phyloP scores from a whole-genome alignment of 2,329 filamentous ascomycete genomes.

The Penicillium verrucosum region DNA sequence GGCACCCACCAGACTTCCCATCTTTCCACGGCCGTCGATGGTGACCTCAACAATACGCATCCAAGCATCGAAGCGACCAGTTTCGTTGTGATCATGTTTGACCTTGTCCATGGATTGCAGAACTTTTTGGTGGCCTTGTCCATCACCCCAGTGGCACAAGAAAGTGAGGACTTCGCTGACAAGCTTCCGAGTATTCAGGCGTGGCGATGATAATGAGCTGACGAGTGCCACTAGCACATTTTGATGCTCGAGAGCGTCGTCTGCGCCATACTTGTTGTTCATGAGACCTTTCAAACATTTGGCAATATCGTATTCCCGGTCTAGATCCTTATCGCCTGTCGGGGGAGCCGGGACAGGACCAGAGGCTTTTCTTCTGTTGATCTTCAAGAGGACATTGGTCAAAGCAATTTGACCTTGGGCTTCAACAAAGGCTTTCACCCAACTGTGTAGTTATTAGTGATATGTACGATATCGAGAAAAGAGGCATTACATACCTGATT shows the following conservation, averaged over 20 bases:
- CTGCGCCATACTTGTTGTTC: slow-evolving; percentile 99
- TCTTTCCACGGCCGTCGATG: slow-evolving; percentile 93
- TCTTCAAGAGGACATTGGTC: slow-evolving; percentile 87
- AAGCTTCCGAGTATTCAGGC: slow-evolving; percentile 86
- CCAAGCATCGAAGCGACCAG: slow-evolving; percentile 95
- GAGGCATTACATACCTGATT: slow-evolving; percentile 58
- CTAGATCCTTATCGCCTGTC: slow-evolving; percentile 72
- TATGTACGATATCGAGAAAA: neutral
- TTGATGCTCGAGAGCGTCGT: slow-evolving; percentile 87
- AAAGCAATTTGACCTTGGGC: slow-evolving; percentile 95
- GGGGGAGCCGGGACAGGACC: slow-evolving; percentile 65
- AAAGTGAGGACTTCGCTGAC: slow-evolving; percentile 97
- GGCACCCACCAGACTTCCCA: slow-evolving; percentile 95
- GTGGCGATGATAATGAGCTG: slow-evolving; percentile 80
- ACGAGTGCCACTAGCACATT: slow-evolving; percentile 85
- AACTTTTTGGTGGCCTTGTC: slow-evolving; percentile 86
- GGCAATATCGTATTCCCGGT: slow-evolving; percentile 93
- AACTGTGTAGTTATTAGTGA: slow-evolving; percentile 48
- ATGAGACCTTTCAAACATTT: slow-evolving; percentile 96
- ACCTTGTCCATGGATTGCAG: slow-evolving; percentile 89
- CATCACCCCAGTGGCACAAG: slow-evolving; percentile 87
- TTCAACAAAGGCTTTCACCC: slow-evolving; percentile 95
- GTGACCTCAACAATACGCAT: slow-evolving; percentile 98
- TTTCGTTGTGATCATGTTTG: slow-evolving; percentile 83
- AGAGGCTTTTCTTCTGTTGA: slow-evolving; percentile 79